A percentile compares a stretch with the other conserved stretches of the same genome.
Conservation (phyloP, 805 yeast genomes). For the Lipomyces yamanashiensis region DNA sequence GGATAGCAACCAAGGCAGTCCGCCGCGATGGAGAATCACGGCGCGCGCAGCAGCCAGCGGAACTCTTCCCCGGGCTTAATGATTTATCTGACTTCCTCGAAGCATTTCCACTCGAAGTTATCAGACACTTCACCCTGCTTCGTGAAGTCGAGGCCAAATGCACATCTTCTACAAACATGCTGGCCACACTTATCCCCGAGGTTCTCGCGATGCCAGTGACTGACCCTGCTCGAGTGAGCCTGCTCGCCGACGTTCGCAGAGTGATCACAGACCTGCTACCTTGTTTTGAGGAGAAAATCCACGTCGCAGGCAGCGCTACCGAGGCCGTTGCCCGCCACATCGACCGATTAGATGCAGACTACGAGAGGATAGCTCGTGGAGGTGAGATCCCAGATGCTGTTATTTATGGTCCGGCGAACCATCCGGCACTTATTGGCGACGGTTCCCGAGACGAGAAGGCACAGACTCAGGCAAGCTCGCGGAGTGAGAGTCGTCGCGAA, state of each 20-base stretch:
- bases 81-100: conserved; percentile 90
- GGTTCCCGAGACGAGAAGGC: conserved; percentile 52
- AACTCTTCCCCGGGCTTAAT: conserved; percentile 80
- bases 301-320: conserved; percentile 88
- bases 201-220: conserved; percentile 46
- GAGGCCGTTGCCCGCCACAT: conserved; percentile 74
- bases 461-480: conserved; percentile 70
- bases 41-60: conserved; percentile 37
- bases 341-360: conserved; percentile 77
- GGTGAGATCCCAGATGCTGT: conserved; percentile 79
- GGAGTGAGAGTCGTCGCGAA: conserved; percentile 87
- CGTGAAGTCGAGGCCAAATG: conserved; percentile 96
- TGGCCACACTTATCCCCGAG: conserved; percentile 58
- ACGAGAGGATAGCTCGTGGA: conserved; percentile 67
- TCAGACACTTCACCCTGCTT: conserved; percentile 81
- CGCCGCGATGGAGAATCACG: conserved; percentile 8
- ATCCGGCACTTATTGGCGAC: conserved; percentile 78
- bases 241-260: conserved; percentile 48
- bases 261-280: conserved; percentile 76
- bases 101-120: conserved; percentile 82
- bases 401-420: conserved; percentile 78
- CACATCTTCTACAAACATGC: conserved; percentile 69
- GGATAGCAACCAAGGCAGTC: conserved; percentile 27
- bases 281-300: conserved; percentile 95
- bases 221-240: conserved; percentile 42